Percentiles rank a stretch among this genome's conserved stretches.
Evolutionary conservation across 78 protist genomes (phyloP).

Genomic region (Dictyostelium intermedium): DNA sequence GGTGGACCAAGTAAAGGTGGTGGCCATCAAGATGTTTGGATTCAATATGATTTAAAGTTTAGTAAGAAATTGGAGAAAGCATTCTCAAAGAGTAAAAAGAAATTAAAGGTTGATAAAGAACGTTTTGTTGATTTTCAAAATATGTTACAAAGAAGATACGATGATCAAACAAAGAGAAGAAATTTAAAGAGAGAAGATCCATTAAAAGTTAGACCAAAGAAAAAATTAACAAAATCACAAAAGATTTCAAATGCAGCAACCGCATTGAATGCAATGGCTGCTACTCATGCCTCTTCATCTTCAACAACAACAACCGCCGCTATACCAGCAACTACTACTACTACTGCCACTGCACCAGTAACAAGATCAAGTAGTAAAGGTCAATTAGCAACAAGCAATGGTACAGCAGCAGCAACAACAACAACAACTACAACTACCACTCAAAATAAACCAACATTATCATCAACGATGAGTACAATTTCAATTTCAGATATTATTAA

Average conservation of each 20-base stretch:
- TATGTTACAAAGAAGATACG: conserved; percentile 63
- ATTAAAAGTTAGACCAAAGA: background rate
- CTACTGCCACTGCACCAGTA: background rate
- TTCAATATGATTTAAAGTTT: conserved; percentile 8
- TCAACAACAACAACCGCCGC: background rate
- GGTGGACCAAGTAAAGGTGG: conserved; percentile 79
- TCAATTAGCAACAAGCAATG: background rate
- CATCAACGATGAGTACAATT: background rate
- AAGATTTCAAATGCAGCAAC: background rate
- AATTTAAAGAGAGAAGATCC: conserved; percentile 64
- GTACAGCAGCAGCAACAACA: background rate
- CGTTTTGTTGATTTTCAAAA: conserved; percentile 67
- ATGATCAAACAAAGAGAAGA: conserved; percentile 51
- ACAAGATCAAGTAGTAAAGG: background rate
- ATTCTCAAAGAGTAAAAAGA: background rate
- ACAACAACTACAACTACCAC: background rate
- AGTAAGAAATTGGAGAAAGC: conserved; percentile 40
- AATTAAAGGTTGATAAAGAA: conserved; percentile 31
- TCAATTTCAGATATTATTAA: background rate
- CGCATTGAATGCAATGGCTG: background rate
- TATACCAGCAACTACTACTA: background rate
- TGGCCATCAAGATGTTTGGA: conserved; percentile 76
- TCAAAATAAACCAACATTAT: background rate
- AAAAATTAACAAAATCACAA: background rate
- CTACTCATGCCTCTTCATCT: background rate